Percentiles rank a stretch among this genome's conserved stretches.
Conservation (phyloP, 331 rosid genomes). For the Quercus tomentella region DNA sequence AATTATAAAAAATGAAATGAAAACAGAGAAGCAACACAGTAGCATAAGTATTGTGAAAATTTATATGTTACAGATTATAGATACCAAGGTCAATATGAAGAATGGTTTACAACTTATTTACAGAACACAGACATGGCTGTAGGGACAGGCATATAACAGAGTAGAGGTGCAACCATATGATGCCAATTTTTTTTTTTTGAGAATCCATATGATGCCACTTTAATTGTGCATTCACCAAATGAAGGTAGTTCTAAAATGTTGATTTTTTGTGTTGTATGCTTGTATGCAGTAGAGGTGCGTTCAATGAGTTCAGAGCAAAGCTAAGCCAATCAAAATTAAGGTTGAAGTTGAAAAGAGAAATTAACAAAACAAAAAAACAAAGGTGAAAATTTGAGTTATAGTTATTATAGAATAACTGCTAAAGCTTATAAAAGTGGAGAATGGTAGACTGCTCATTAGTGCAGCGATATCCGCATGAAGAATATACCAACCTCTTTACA, state of each 20-base stretch:
- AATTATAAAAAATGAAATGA: too few species aligned
- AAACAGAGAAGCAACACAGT: neutral
- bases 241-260: neutral
- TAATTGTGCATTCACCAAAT: neutral
- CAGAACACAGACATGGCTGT: neutral
- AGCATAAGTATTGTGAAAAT: neutral
- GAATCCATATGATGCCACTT: neutral
- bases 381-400: neutral
- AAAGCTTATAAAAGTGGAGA: neutral
- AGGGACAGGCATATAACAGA: neutral
- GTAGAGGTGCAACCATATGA: neutral
- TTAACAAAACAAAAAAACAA: neutral
- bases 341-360: neutral
- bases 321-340: neutral
- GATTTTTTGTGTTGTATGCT: neutral
- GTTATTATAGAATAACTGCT: too few species aligned
- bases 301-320: neutral
- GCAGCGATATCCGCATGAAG: neutral
- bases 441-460: neutral
- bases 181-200: neutral
- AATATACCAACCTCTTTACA: constrained; percentile 59
- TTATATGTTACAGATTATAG: neutral
- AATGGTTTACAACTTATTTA: neutral
- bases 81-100: neutral
- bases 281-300: neutral